A percentile compares a stretch with the other conserved stretches of the same genome.
These are phyloP conservation scores for Bipolaris victoriae DNA, from an alignment of 2,329 filamentous ascomycete genomes.

Conservation along the genomic window DNA sequence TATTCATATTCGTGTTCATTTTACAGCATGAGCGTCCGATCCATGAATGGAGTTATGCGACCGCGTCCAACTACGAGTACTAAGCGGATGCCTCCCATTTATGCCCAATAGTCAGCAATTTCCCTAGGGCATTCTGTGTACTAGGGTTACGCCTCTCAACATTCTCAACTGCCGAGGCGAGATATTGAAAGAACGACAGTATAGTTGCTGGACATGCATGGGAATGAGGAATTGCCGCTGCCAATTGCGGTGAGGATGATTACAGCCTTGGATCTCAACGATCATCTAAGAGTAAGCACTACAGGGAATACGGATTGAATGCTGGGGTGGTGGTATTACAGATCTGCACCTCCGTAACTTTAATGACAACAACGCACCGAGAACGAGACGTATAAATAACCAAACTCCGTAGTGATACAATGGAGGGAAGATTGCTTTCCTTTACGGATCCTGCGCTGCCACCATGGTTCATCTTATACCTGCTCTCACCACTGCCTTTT, in stretches of 20 bases:
- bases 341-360: conserved; percentile 1
- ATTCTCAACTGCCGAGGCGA: conserved; percentile 30
- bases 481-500: conserved; percentile 29
- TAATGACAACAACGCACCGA: background rate
- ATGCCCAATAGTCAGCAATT: conserved; percentile 1
- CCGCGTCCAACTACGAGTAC: conserved; percentile 6
- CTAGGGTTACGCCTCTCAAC: conserved; percentile 9
- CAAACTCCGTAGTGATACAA: background rate
- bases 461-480: conserved; percentile 39
- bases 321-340: conserved; percentile 4
- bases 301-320: conserved; percentile 8
- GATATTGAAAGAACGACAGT: conserved; percentile 29
- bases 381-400: conserved; percentile 31
- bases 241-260: conserved; percentile 27
- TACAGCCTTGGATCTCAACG: conserved; percentile 19
- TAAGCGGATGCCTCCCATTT: background rate
- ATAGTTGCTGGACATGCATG: conserved; percentile 23
- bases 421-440: background rate
- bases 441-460: background rate
- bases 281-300: conserved; percentile 25
- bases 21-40: background rate
- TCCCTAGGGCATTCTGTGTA: background rate
- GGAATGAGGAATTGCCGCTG: conserved; percentile 22
- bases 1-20: background rate
- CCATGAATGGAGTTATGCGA: background rate